Evolutionary conservation across 805 yeast genomes (phyloP).

Genomic region (Ogataea ganodermae): DNA sequence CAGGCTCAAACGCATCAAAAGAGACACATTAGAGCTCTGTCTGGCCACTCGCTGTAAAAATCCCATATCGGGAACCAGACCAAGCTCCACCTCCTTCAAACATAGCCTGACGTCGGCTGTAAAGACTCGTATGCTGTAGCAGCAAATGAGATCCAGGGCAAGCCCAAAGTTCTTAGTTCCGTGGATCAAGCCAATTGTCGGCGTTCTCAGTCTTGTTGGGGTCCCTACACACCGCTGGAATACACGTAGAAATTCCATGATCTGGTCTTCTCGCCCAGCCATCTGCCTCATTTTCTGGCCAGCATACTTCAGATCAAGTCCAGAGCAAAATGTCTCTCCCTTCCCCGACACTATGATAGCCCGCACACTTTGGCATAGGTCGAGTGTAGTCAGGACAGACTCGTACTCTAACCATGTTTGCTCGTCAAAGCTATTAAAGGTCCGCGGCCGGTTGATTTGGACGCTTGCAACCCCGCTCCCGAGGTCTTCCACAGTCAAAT

Average conservation of each 20-base stretch:
- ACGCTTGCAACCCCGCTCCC: constrained; percentile 46
- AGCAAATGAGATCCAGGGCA: constrained; percentile 65
- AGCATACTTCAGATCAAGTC: constrained; percentile 54
- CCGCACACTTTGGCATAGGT: constrained; percentile 45
- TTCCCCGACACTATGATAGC: constrained; percentile 58
- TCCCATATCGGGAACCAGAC: constrained; percentile 80
- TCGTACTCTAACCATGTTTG: constrained; percentile 60
- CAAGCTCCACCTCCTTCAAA: constrained; percentile 70
- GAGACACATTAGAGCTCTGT: constrained; percentile 54
- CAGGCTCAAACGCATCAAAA: constrained; percentile 59
- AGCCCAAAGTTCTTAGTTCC: constrained; percentile 62
- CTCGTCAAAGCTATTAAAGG: constrained; percentile 58
- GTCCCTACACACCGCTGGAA: constrained; percentile 60
- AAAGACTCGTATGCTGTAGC: constrained; percentile 59
- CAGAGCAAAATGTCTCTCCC: constrained; percentile 62
- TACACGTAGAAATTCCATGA: constrained; percentile 44
- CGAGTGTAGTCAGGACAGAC: constrained; percentile 47
- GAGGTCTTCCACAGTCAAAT: constrained; percentile 1
- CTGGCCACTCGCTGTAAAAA: constrained; percentile 66
- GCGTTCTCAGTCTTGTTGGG: constrained; percentile 50
- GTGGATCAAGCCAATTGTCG: constrained; percentile 68
- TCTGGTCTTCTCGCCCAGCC: constrained; percentile 11
- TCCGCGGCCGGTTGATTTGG: constrained; percentile 60
- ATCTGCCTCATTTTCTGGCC: constrained; percentile 21
- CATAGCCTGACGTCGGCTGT: constrained; percentile 54